Evolutionary conservation across 2,329 filamentous ascomycete genomes (phyloP).

Genomic region (Plenodomus biglobosus): DNA sequence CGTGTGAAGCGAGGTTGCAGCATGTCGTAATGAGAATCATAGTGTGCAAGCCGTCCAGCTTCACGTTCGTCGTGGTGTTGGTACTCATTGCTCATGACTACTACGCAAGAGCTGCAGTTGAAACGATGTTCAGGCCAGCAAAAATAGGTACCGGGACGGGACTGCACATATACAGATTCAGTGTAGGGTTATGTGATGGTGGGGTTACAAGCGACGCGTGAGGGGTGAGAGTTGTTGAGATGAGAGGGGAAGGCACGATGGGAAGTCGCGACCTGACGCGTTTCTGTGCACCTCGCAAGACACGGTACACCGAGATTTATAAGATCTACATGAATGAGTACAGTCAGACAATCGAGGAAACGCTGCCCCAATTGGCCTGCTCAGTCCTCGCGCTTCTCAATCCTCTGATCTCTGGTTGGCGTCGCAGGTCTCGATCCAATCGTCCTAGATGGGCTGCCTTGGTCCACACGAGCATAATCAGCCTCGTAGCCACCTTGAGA

Average conservation of each 20-base stretch:
- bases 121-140: neutral
- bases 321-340: neutral
- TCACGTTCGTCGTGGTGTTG: constrained; percentile 12
- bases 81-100: constrained; percentile 23
- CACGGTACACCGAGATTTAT: neutral
- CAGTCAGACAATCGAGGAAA: too few relatives aligned
- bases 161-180: neutral
- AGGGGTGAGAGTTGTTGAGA: neutral
- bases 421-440: constrained; percentile 24
- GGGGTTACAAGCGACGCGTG: neutral
- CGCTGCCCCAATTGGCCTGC: too few relatives aligned
- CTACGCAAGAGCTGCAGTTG: neutral
- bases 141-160: neutral
- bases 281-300: neutral
- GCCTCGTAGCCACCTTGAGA: constrained; percentile 17
- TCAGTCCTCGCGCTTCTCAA: constrained; percentile 30
- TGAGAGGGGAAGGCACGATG: constrained; percentile 19
- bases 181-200: neutral
- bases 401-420: constrained; percentile 26
- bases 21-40: constrained; percentile 13
- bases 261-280: constrained; percentile 21
- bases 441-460: constrained; percentile 12
- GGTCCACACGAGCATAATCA: constrained; percentile 1
- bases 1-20: constrained; percentile 18
- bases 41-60: constrained; percentile 1